A percentile compares a stretch with the other conserved stretches of the same genome.
These are phyloP conservation scores for Lachnellula willkommii DNA, from an alignment of 2,329 filamentous ascomycete genomes.

Conservation along the genomic window DNA sequence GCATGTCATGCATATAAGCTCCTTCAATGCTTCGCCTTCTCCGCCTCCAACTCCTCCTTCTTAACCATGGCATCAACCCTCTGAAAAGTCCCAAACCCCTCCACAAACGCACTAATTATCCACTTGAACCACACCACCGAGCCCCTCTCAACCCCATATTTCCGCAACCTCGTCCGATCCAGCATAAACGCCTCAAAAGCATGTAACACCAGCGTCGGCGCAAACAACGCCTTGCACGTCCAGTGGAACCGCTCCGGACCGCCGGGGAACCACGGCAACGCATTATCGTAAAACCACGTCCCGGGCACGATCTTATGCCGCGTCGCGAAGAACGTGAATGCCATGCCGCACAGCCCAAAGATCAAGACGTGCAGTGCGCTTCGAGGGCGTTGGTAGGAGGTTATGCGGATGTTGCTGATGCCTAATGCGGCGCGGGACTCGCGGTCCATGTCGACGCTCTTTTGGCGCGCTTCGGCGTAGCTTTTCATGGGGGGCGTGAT, in stretches of 20 bases:
- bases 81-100: conserved; percentile 46
- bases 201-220: conserved; percentile 61
- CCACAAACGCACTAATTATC: conserved; percentile 47
- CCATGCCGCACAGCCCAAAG: conserved; percentile 50
- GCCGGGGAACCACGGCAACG: conserved; percentile 49
- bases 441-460: conserved; percentile 68
- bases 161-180: conserved; percentile 42
- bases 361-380: conserved; percentile 43
- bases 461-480: conserved; percentile 61
- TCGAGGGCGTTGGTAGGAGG: conserved; percentile 33
- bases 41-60: conserved; percentile 39
- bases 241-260: conserved; percentile 54
- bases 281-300: conserved; percentile 42
- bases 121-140: conserved; percentile 48
- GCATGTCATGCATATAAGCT: too few species aligned
- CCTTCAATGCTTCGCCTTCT: conserved; percentile 37
- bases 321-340: conserved; percentile 46
- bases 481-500: conserved; percentile 66
- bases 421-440: conserved; percentile 55
- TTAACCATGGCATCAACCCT: conserved; percentile 47
- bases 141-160: conserved; percentile 43
- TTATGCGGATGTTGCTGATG: conserved; percentile 41
- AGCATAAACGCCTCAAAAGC: conserved; percentile 54
- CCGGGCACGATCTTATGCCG: conserved; percentile 49
- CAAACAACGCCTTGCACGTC: conserved; percentile 54